Conservation (phyloP, 2,329 filamentous ascomycete species). For the Beauveria pseudobassiana region DNA sequence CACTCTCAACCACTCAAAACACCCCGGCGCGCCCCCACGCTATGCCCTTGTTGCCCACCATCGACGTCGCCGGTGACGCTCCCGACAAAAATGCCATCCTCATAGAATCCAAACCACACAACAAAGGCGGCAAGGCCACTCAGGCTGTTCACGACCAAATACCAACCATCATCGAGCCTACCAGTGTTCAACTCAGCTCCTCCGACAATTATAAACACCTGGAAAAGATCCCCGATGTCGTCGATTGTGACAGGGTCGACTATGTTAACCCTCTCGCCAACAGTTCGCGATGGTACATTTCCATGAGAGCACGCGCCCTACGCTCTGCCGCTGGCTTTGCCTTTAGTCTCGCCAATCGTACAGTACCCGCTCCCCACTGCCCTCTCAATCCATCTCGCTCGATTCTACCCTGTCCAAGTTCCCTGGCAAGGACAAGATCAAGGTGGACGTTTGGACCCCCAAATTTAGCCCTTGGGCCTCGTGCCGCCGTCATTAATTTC, state of each 20-base stretch:
- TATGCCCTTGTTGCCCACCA: constrained; percentile 1
- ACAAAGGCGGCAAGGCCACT: constrained; percentile 5
- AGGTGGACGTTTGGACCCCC: constrained; percentile 40
- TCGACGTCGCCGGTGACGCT: neutral
- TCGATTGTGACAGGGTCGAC: constrained; percentile 25
- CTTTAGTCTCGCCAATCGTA: constrained; percentile 35
- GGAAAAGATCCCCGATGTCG: constrained; percentile 23
- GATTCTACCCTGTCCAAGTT: constrained; percentile 34
- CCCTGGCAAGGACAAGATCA: constrained; percentile 32
- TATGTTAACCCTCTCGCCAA: constrained; percentile 38
- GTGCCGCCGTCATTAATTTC: constrained; percentile 55
- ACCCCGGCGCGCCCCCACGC: neutral
- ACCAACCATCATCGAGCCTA: constrained; percentile 4
- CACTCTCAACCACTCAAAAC: neutral
- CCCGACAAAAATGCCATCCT: neutral
- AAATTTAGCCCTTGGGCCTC: constrained; percentile 25
- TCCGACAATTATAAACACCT: constrained; percentile 15
- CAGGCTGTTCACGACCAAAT: constrained; percentile 5
- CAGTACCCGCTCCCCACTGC: constrained; percentile 32
- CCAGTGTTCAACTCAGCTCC: neutral
- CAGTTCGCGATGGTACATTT: constrained; percentile 36
- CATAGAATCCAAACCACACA: neutral
- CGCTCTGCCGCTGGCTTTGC: constrained; percentile 37
- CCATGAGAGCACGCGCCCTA: constrained; percentile 34
- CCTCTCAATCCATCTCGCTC: constrained; percentile 32